Evolutionary conservation across 495 filamentous ascomycete species (phyloP).

Genomic region (Niebla homalea): DNA sequence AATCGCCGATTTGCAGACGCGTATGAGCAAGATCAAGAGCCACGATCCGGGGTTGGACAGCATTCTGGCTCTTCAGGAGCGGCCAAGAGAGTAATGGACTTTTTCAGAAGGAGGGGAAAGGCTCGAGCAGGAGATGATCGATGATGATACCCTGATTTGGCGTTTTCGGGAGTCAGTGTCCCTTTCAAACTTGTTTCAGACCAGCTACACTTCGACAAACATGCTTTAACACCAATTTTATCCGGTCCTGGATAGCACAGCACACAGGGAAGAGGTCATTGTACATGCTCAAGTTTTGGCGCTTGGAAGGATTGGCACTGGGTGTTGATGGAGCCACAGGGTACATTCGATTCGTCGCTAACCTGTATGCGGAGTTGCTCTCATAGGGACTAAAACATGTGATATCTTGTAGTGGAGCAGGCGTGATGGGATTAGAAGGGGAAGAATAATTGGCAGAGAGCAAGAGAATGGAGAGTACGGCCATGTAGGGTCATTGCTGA

Average conservation of each 20-base stretch:
- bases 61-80: conserved; percentile 74
- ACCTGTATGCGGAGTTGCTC: too few relatives aligned
- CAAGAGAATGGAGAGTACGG: too few relatives aligned
- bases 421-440: too few relatives aligned
- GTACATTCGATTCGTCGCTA: too few relatives aligned
- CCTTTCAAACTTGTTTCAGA: not conserved
- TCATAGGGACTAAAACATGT: too few relatives aligned
- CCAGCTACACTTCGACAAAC: not conserved
- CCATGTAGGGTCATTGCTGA: too few relatives aligned
- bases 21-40: conserved; percentile 58
- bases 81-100: conserved; percentile 91
- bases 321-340: not conserved
- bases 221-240: not conserved
- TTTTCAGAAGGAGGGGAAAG: conserved; percentile 79
- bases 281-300: not conserved
- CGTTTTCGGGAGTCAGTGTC: conserved; percentile 9
- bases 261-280: not conserved
- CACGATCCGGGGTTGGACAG: conserved; percentile 30
- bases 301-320: not conserved
- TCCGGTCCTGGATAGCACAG: not conserved
- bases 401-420: too few relatives aligned
- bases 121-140: conserved; percentile 51
- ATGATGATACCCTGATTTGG: conserved; percentile 7
- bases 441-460: too few relatives aligned
- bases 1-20: conserved; percentile 76